Evolutionary conservation across 2,329 filamentous ascomycete genomes (phyloP), one percentile per base, ranked within the genome.

Genomic region (Apiospora aurea): DNA sequence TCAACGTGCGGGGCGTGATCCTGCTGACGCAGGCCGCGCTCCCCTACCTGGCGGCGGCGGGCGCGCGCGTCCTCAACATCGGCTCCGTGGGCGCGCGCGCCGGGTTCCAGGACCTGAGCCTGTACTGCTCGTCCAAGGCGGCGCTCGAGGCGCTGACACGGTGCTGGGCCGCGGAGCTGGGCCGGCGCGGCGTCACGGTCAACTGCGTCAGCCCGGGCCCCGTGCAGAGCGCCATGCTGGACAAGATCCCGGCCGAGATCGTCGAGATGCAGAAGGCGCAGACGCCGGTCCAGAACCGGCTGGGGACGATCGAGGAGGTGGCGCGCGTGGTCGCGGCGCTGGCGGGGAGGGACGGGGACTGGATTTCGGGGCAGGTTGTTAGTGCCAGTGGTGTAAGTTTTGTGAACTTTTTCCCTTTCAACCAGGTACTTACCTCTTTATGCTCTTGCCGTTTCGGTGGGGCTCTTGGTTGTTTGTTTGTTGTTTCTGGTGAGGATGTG

Each of bases 121-220:
- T 89, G 2, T 92, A 91, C 78, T 84, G 84, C 67, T 85, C 87
- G 0, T 87, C 85, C 5, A 92, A 92, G 77, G 88, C 87, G 0
- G 90, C 89, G 7, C 78, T 92, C 21, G 89, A 92, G 78, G 88
- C 85, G 0, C 78, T 91, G 71, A 92, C 90, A 13, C 82, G 89
- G 8, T 85, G 83, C 64, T 88, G 88, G 85, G 90, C 90, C 0
- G 83, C 83, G 0, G 90, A 92, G 79, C 80, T 92, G 11, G 89
- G 89, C 0, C 6, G 7, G 4, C 80, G 85, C 72, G 88, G 89
- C 0, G 88, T 88, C 72, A 91, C 89, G 0, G 89, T 90, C 38
- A 92, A 92, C 74, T 83, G 85, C 0, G 86, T 92, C 2, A 86
- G 86, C 26, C 89, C 89, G 0, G 90, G 90, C 0, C 89, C 90